Evolutionary conservation across 495 filamentous ascomycete species (phyloP), one percentile per base, ranked within the genome.

Genomic region (Aspergillus nanangensis): DNA sequence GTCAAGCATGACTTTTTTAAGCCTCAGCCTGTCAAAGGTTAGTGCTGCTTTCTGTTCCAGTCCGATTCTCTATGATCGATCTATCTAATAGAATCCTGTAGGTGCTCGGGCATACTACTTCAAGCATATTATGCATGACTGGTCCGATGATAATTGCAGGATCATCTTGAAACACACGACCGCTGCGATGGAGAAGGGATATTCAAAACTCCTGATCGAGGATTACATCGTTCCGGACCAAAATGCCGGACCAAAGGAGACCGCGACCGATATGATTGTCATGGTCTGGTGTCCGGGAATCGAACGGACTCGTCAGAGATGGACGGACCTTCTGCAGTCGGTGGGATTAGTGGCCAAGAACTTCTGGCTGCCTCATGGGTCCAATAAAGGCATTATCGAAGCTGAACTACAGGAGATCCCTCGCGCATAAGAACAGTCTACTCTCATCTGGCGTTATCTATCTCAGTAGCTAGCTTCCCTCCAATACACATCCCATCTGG

Each of bases 101-200:
- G 63, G 65, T 1, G 66, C 72, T 0, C 55, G 65, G 8, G 59
- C 61, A 0, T 77, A 76, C 45, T 75, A 66, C 50, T 47, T 78
- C 34, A 70, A 72, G 45, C 58, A 56, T 8, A 58, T 75, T 22
- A 55, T 77, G 11, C 72, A 77, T 21, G 72, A 77, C 55, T 76
- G 71, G 66, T 60, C 63, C 13, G 71, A 74, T 38, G 45, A 53
- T 2, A 52, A 63, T 21, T 65, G 53, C 32, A 9, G 51, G 2
- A 34, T 48, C 4, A 76, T 74, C 24, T 51, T 74, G 4, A 35
- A 45, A n/a, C 52, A 61, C 5, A 45, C 62, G 19, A 49, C 41
- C 11, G 36, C 48, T 19, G 65, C 60, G 1, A 74, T 76, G 69
- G 55, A 46, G 13, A 60, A 55, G 1, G 69, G 67, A 0, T 70